Conservation (phyloP, 257 asterid species). For the Coffea canephora region DNA sequence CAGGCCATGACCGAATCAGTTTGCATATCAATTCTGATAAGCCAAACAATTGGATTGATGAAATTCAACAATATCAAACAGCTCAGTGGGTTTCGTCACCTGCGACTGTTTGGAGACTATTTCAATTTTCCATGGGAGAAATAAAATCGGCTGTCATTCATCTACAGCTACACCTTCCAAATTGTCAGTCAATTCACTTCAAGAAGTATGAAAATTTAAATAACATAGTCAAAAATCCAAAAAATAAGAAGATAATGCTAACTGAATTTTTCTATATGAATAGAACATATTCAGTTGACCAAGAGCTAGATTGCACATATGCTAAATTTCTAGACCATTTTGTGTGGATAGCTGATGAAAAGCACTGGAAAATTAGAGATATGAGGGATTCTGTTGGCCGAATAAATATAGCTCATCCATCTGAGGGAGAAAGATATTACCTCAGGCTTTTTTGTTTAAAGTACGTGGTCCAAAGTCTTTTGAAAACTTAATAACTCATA, state of each 20-base stretch:
- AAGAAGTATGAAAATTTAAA: too few species aligned
- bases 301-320: not conserved
- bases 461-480: not conserved
- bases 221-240: not conserved
- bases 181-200: not conserved
- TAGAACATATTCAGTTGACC: too few species aligned
- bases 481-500: not conserved
- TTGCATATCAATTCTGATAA: too few species aligned
- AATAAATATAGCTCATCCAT: not conserved
- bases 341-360: not conserved
- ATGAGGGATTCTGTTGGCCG: not conserved
- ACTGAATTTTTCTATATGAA: not conserved
- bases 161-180: not conserved
- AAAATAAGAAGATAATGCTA: not conserved
- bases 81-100: too few species aligned
- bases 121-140: too few species aligned
- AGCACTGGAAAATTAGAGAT: not conserved
- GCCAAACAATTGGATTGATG: too few species aligned
- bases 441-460: not conserved
- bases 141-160: too few species aligned
- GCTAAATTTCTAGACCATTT: not conserved
- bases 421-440: slow-evolving; percentile 6
- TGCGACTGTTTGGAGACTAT: too few species aligned
- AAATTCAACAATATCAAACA: too few species aligned
- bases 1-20: too few species aligned